phyloP scores from a whole-genome alignment of 129 eudicot species.

The Glebionis coronaria region DNA sequence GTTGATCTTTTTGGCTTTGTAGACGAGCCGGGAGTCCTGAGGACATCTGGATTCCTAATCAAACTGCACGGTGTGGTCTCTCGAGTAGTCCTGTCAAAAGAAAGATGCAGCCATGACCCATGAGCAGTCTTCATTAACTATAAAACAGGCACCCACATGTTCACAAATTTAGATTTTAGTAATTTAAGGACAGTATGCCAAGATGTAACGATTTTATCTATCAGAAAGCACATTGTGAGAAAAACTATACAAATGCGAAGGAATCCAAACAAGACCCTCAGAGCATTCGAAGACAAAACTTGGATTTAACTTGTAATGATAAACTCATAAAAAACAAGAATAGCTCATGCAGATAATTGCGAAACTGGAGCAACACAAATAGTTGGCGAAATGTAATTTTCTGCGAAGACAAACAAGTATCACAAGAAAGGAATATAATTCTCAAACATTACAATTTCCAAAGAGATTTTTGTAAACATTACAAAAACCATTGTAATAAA shows the following conservation, averaged over 20 bases:
- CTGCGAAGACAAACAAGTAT: slow-evolving; percentile 33
- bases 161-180: neutral
- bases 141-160: neutral
- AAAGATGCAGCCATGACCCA: neutral
- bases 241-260: neutral
- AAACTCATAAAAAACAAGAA: slow-evolving; percentile 13
- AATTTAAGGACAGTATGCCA: slow-evolving; percentile 7
- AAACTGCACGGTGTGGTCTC: slow-evolving; percentile 62
- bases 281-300: slow-evolving; percentile 20
- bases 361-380: slow-evolving; percentile 3
- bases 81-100: slow-evolving; percentile 42
- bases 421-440: slow-evolving; percentile 37
- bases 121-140: neutral
- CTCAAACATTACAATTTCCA: slow-evolving; percentile 32
- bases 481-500: slow-evolving; percentile 1
- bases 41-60: slow-evolving; percentile 44
- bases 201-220: neutral
- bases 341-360: slow-evolving; percentile 23
- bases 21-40: slow-evolving; percentile 50
- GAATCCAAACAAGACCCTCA: slow-evolving; percentile 11
- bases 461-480: slow-evolving; percentile 23
- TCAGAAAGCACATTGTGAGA: slow-evolving; percentile 8
- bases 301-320: slow-evolving; percentile 3
- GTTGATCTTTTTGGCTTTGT: slow-evolving; percentile 35
- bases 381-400: slow-evolving; percentile 30